Evolutionary conservation across 2,329 filamentous ascomycete genomes (phyloP), one percentile per base, ranked within the genome.

Genomic region (Annulohypoxylon truncatum): DNA sequence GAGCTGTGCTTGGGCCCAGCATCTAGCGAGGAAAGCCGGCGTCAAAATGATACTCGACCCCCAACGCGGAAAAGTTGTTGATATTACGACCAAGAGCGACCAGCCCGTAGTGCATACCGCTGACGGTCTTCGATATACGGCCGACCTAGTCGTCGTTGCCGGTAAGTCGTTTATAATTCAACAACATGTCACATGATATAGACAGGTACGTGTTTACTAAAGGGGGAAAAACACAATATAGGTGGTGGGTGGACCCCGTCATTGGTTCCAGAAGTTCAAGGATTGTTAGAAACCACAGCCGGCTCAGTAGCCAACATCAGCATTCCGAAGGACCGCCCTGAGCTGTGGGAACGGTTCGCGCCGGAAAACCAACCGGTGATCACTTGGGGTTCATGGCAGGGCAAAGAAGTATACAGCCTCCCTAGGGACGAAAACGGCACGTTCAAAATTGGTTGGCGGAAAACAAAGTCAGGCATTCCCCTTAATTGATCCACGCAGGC

Each of bases 391-490:
- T 76, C 78, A 13, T 71, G 74, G 13, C 71, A 77, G 6, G 82
- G 80, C 0, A 82, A 72, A 42, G 74, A 82, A 1, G 74, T 85
- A 0, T 84, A 85, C 66, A 83, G 84, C 13, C 84, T 87, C 47
- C 79, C 84, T 0, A 71, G 79, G 0, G 79, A 81, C 20, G 75
- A 80, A 7, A 67, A 80, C 2, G 80, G 83, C 0, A 70, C 79
- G n/a, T 69, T 85, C 53, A 85, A 85, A 69, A 79, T 84, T 61
- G 85, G 81, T 1, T 87, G 82, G 62, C 79, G 84, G 0, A 83
- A 82, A 1, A 83, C 78, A 0, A 87, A 87, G 71, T 84, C 79
- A 69, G 83, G 81, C 1, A 2, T 3, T 13, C 7, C n/a, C 7
- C n/a, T 35, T 2, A 24, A n/a, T 20, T 10, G 22, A 28, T 22